Percentiles rank a stretch among this genome's conserved stretches.
Conservation (phyloP, 2,329 filamentous ascomycete species). For the Aureobasidium pullulans region DNA sequence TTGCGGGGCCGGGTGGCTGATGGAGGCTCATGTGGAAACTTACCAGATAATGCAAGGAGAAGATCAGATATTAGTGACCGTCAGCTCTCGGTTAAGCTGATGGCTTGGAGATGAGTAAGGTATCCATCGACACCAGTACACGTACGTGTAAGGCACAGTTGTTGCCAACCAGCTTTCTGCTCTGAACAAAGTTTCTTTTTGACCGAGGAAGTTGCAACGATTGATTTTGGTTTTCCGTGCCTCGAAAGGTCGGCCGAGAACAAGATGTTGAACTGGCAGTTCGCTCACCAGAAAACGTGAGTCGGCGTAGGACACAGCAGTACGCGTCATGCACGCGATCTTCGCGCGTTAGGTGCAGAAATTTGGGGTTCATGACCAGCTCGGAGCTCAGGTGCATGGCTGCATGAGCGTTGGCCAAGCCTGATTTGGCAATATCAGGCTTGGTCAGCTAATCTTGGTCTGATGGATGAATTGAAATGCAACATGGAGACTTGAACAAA, state of each 20-base stretch:
- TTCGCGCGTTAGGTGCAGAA: constrained; percentile 4
- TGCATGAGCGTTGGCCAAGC: constrained; percentile 6
- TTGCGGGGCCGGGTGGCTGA: constrained; percentile 11
- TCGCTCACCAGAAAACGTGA: neutral
- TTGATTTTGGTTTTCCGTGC: neutral
- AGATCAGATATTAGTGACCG: neutral
- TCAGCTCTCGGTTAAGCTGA: neutral
- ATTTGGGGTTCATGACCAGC: neutral
- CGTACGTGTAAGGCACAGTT: neutral
- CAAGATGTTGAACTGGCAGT: neutral
- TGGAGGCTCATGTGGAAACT: constrained; percentile 1
- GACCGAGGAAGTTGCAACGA: neutral
- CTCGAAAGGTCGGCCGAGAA: neutral
- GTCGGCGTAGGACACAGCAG: neutral
- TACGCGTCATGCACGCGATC: constrained; percentile 13
- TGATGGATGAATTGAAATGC: neutral
- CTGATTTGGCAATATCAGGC: neutral
- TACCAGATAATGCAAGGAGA: constrained; percentile 1
- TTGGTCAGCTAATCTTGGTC: neutral
- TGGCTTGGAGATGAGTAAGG: neutral
- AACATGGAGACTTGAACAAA: neutral
- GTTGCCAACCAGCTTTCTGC: no score
- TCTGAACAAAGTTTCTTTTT: neutral
- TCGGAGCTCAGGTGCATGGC: constrained; percentile 5
- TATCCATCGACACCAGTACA: neutral